phyloP scores from a whole-genome alignment of 345 rosid species.

The Linum usitatissimum region DNA sequence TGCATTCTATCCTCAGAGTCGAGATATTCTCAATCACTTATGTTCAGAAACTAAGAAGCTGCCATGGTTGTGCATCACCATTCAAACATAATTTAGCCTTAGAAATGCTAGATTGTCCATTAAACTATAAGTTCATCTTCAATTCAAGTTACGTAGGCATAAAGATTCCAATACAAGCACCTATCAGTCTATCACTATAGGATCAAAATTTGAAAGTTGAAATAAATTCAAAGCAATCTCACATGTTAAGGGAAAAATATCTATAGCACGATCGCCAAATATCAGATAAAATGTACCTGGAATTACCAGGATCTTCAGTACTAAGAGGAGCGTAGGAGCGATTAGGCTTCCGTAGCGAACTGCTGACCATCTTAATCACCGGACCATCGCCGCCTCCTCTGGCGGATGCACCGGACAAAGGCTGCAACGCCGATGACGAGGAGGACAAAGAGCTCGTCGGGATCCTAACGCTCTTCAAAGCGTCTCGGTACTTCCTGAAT shows the following conservation, averaged over 20 bases:
- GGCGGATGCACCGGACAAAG: not conserved
- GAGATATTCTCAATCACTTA: too few species aligned
- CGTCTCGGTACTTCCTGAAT: constrained; percentile 68
- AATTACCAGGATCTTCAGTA: constrained; percentile 79
- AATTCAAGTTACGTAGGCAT: not conserved
- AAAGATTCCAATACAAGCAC: not conserved
- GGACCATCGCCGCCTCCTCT: constrained; percentile 42
- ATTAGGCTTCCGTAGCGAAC: constrained; percentile 59
- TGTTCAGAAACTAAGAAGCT: too few species aligned
- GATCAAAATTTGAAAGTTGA: not conserved
- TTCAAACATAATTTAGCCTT: too few species aligned
- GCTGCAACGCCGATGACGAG: constrained; percentile 10
- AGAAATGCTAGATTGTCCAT: not conserved
- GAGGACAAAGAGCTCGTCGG: constrained; percentile 36
- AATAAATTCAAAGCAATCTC: not conserved
- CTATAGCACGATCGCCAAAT: not conserved
- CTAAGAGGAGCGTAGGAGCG: constrained; percentile 74
- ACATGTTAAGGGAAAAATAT: not conserved
- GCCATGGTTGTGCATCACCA: too few species aligned
- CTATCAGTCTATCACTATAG: not conserved
- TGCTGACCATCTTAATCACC: constrained; percentile 80
- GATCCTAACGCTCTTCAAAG: constrained; percentile 77
- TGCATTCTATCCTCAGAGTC: not conserved
- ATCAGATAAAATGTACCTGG: constrained; percentile 33
- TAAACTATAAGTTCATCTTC: not conserved